Evolutionary conservation across 768 basidiomycete genomes (phyloP).

Genomic region (Phaffia australis): DNA sequence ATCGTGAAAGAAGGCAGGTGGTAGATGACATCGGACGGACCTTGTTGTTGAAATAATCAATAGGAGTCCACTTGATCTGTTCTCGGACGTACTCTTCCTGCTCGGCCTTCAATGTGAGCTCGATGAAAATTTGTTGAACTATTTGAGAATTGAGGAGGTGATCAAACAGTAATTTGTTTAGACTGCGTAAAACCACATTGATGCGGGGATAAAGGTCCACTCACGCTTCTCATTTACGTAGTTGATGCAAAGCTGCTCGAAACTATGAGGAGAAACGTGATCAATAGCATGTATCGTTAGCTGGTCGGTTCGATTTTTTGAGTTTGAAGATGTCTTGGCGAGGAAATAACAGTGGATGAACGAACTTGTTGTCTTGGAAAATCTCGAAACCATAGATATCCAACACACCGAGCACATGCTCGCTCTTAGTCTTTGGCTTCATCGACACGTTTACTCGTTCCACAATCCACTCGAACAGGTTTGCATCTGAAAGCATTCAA

Average conservation of each 20-base stretch:
- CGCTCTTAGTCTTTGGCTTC: conserved; percentile 64
- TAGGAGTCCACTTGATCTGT: conserved; percentile 98
- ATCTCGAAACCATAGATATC: conserved; percentile 96
- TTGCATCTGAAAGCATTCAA: conserved; percentile 11
- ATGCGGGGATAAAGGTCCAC: neutral
- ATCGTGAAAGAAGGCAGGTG: no score
- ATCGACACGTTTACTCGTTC: conserved; percentile 90
- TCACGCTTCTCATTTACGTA: conserved; percentile 92
- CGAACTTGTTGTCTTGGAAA: conserved; percentile 80
- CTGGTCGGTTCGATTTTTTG: no score
- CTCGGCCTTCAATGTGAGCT: conserved; percentile 94
- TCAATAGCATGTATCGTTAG: no score
- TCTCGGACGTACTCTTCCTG: conserved; percentile 98
- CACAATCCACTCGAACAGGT: conserved; percentile 80
- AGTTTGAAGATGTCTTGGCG: no score
- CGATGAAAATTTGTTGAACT: conserved; percentile 67
- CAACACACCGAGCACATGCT: conserved; percentile 84
- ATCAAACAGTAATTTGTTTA: neutral
- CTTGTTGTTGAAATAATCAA: conserved; percentile 98
- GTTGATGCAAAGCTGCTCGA: conserved; percentile 98
- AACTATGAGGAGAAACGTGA: conserved; percentile 45
- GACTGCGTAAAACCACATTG: neutral
- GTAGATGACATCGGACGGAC: conserved; percentile 3
- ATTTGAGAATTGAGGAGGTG: no score
- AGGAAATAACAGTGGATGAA: no score